A percentile compares a stretch with the other conserved stretches of the same genome.
Evolutionary conservation across 306 rosid genomes (phyloP).

Genomic region (Mucuna pruriens): DNA sequence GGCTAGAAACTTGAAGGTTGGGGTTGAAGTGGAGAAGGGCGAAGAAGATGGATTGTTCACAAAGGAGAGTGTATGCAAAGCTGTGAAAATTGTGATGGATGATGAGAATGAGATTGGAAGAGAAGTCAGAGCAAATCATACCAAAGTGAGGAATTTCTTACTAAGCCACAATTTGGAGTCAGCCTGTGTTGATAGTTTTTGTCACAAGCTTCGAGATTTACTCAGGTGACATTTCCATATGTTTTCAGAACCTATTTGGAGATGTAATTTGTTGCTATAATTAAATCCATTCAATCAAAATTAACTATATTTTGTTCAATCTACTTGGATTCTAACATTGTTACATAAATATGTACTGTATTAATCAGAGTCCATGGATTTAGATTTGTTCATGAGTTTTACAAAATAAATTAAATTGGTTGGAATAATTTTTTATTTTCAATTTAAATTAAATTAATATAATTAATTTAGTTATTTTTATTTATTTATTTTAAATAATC

Average conservation of each 20-base stretch:
- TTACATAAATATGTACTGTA: too few species aligned
- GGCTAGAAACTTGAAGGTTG: slow-evolving; percentile 30
- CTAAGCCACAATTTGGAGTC: slow-evolving; percentile 14
- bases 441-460: too few species aligned
- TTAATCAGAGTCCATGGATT: too few species aligned
- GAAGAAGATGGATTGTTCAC: slow-evolving; percentile 59
- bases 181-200: slow-evolving; percentile 30
- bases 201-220: slow-evolving; percentile 31
- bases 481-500: too few species aligned
- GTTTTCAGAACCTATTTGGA: background rate
- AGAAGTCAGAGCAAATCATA: slow-evolving; percentile 47
- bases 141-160: slow-evolving; percentile 43
- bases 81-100: slow-evolving; percentile 55
- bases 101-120: slow-evolving; percentile 45
- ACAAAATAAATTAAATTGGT: too few species aligned
- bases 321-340: too few species aligned
- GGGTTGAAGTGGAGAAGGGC: slow-evolving; percentile 64
- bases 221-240: background rate
- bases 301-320: too few species aligned
- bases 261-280: too few species aligned
- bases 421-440: too few species aligned
- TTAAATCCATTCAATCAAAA: too few species aligned
- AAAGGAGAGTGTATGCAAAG: slow-evolving; percentile 52
- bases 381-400: too few species aligned
- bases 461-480: too few species aligned